A percentile compares a stretch with the other conserved stretches of the same genome.
These are phyloP conservation scores for Salpingoeca rosetta DNA, from an alignment of 78 protist genomes.

Conservation along the genomic window DNA sequence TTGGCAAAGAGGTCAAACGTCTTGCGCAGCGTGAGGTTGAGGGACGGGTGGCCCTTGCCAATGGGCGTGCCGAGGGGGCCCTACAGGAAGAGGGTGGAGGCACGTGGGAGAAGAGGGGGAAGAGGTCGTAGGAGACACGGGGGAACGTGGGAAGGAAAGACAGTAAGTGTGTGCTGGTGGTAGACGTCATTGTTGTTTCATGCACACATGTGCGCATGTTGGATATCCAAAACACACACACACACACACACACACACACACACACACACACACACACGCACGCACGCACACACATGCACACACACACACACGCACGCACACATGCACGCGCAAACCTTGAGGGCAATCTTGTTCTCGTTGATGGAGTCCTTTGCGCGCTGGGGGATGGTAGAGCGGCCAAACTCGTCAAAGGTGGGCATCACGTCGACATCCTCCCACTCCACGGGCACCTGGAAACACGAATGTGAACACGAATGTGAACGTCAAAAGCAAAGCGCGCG, in stretches of 20 bases:
- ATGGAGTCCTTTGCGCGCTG: constrained; percentile 28
- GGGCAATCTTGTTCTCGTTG: constrained; percentile 36
- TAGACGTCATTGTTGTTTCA: no score
- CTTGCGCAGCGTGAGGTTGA: constrained; percentile 69
- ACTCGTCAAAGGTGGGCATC: not conserved
- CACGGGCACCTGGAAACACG: constrained; percentile 39
- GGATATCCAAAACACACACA: not conserved
- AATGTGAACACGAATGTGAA: no score
- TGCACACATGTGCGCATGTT: no score
- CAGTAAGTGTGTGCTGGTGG: no score
- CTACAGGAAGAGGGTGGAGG: no score
- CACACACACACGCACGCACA: no score
- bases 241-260: not conserved
- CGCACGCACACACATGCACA: no score
- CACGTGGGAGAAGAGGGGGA: no score
- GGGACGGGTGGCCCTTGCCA: constrained; percentile 71
- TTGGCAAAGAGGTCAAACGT: constrained; percentile 62
- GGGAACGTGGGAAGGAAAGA: no score
- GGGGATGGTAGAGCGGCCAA: not conserved
- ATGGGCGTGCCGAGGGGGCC: constrained; percentile 68
- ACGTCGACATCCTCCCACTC: constrained; percentile 39
- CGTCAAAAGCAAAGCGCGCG: not conserved
- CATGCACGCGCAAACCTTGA: no score
- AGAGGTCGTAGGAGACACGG: no score
- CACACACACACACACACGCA: no score